phyloP scores from a whole-genome alignment of 139 green algal genomes.

The Chlorella sp. region DNA sequence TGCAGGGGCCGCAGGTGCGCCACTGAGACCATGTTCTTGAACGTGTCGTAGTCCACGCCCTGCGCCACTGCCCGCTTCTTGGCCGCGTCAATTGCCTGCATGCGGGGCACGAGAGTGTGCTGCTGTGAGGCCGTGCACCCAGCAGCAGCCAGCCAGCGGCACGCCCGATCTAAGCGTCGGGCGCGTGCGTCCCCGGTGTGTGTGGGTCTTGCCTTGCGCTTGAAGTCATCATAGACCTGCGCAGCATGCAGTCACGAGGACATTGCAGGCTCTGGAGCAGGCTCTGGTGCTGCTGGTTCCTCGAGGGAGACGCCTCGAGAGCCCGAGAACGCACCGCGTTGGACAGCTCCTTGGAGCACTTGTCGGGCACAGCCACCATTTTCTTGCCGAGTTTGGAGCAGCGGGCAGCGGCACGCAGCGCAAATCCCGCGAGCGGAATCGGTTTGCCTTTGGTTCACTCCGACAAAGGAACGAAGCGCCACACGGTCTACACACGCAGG shows the following conservation, averaged over 20 bases:
- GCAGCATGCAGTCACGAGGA: not conserved
- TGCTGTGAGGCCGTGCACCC: not conserved
- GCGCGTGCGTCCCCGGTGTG: too few species aligned
- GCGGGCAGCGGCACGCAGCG: constrained; percentile 7
- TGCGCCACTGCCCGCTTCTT: constrained; percentile 40
- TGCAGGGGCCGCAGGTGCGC: constrained; percentile 38
- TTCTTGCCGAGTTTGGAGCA: not conserved
- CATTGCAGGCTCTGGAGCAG: not conserved
- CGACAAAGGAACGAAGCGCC: too few species aligned
- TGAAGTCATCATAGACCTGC: constrained; percentile 36
- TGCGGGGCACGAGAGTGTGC: not conserved
- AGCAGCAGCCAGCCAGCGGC: not conserved
- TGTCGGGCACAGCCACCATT: not conserved
- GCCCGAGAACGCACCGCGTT: not conserved
- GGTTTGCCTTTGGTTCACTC: too few species aligned
- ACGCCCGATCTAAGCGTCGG: too few species aligned
- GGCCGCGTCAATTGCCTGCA: constrained; percentile 13
- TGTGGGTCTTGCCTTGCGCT: constrained; percentile 17
- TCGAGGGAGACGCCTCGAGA: too few species aligned
- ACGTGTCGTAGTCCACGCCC: constrained; percentile 62
- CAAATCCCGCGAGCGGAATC: too few species aligned
- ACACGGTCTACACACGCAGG: too few species aligned
- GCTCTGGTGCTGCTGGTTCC: too few species aligned
- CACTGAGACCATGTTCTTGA: constrained; percentile 66
- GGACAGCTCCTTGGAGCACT: constrained; percentile 6